A percentile compares a stretch with the other conserved stretches of the same genome.
These are phyloP conservation scores for Cyphellophora europaea DNA, from an alignment of 2,329 filamentous ascomycete species.

Conservation along the genomic window DNA sequence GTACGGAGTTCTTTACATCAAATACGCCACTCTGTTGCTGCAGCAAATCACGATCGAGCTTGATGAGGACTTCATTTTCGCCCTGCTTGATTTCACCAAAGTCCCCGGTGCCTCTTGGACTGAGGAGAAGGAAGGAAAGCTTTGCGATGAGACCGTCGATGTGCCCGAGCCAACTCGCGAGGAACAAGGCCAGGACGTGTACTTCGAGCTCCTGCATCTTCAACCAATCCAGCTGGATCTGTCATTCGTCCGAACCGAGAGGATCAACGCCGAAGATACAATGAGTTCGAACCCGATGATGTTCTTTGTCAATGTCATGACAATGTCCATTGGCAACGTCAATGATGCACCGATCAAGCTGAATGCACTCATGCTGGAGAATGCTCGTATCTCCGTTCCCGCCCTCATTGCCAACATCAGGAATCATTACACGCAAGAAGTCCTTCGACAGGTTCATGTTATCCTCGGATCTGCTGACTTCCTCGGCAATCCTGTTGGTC, in stretches of 20 bases:
- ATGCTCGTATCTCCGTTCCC: slow-evolving; percentile 79
- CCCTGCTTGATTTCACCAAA: slow-evolving; percentile 88
- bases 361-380: slow-evolving; percentile 90
- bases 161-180: slow-evolving; percentile 85
- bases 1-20: slow-evolving; percentile 96
- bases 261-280: slow-evolving; percentile 92
- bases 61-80: slow-evolving; percentile 97
- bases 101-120: slow-evolving; percentile 84
- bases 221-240: slow-evolving; percentile 97
- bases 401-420: slow-evolving; percentile 78
- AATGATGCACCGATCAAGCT: slow-evolving; percentile 93
- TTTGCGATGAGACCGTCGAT: slow-evolving; percentile 83
- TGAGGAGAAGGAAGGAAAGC: slow-evolving; percentile 68
- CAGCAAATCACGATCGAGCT: slow-evolving; percentile 98
- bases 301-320: slow-evolving; percentile 98
- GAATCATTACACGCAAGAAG: slow-evolving; percentile 94
- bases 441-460: slow-evolving; percentile 91
- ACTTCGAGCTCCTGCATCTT: slow-evolving; percentile 93
- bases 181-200: slow-evolving; percentile 83
- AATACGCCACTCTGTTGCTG: slow-evolving; percentile 86
- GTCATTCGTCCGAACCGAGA: slow-evolving; percentile 92
- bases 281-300: slow-evolving; percentile 88
- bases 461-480: slow-evolving; percentile 96
- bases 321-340: slow-evolving; percentile 98
- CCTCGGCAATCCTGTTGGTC: slow-evolving; percentile 88